Evolutionary conservation across 345 rosid species (phyloP), one percentile per base, ranked within the genome.

Genomic region (Hypericum androsaemum): DNA sequence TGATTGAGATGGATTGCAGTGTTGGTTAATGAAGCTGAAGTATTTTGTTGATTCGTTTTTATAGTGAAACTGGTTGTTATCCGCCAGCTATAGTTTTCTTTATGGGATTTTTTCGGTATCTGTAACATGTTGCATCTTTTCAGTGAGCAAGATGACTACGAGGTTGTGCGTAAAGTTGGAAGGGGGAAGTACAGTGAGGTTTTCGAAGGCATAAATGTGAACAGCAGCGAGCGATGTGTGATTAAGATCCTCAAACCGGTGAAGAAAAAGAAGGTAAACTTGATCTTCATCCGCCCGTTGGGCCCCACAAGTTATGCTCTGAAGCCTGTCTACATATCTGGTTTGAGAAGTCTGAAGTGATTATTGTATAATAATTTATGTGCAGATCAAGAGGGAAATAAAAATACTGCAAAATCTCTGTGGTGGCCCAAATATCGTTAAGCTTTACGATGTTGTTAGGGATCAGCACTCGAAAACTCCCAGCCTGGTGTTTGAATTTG

Each of bases 131-230:
- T 6, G 8, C 13, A 12, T 44, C 41, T 28, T 37, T 58, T 7
- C 76, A 81, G 95, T 7, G 81, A 83, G 38, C 92, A 83, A 65
- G 95, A 86, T 66, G 83, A 81, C 65, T 83, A 83, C 45, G 84
- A 86, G 67, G 92, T 86, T 64, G 92, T 86, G 56, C 74, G 88
- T 44, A 86, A 86, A 81, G 89, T 83, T 64, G 95, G 95, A 46
- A 76, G 88, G 74, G 88, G 92, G 39, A 86, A 86, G 74, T 86
- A 86, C 62, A 81, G 95, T 50, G 92, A 86, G 70, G 92, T 81
- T 5, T 86, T 83, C 40, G 86, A 83, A 73, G 89, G 88, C 41
- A 63, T 81, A 61, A 81, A 77, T 60, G 76, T 79, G 45, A 71
- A 76, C 38, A 80, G 66, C 66, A 79, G 74, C 41, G 92, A 83